Base-by-base conservation (phyloP, 345 rosid genomes). In the Populus pruinosa region DNA sequence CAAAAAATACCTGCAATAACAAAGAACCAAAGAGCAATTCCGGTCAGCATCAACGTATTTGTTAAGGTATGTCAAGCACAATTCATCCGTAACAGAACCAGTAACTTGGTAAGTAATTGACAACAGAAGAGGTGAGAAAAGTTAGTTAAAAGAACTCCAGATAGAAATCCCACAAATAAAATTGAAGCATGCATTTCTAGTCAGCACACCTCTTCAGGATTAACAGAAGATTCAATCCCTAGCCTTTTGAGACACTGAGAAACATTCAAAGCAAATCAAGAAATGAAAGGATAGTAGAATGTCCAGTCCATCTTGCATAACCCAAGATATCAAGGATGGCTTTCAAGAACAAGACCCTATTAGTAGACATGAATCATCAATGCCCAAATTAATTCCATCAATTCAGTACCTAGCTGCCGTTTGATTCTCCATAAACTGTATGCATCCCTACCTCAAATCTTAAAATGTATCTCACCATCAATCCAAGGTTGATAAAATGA, bases 1-100 rank as follows among this genome's bases (percentile, higher is more conserved):
- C 50, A 53, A 66, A 80, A 61, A 53, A 65, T 39, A 84, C 87
- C 89, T 84, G 86, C 77, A 71, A 75, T 20, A 43, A 67, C 74
- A 77, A 18, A 18, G 35, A 68, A 78, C 47, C 33, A 56, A 23
- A 25, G 67, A 16, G 65, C 63, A 16, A 68, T 71, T 35, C 53
- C 8, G 5, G 20, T 31, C 66, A 25, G 65, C 53, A 16, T 43
- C 33, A 50, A 23, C 23, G 14, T 25, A 7, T 17, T 39, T 6
- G 5, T 41, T 2, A 43, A 2, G 29, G 29, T 8, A 14, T 13
- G 17, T 13, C 4, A 1, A 44, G 17, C 50, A 14, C 50, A 44
- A 13, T 44, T 44, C 50, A 14, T 3, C 3, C 16, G 14, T 8
- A 59, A n/a, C 29, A 59, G 63, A 59, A 23, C 27, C 5, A 23